A percentile compares a stretch with the other conserved stretches of the same genome.
These are phyloP conservation scores for Asclepias syriaca DNA, from an alignment of 257 asterid species.

Conservation along the genomic window DNA sequence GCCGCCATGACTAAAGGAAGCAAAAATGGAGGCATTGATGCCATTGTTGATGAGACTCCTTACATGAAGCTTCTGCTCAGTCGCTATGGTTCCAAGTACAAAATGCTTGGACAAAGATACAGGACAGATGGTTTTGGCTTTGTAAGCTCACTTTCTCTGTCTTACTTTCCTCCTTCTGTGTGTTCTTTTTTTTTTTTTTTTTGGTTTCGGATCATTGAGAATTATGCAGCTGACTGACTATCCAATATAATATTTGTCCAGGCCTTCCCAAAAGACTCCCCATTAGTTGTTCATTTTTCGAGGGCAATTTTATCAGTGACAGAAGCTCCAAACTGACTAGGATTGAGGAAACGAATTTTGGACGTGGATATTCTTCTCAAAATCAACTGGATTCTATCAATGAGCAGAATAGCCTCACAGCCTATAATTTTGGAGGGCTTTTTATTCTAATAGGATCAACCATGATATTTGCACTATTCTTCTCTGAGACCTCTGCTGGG, in stretches of 20 bases:
- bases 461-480: constrained; percentile 31
- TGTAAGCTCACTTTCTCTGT: constrained; percentile 27
- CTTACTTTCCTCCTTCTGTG: not conserved
- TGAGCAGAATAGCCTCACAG: constrained; percentile 35
- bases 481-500: constrained; percentile 30
- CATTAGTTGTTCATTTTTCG: constrained; percentile 32
- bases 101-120: constrained; percentile 41
- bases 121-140: constrained; percentile 53
- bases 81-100: constrained; percentile 38
- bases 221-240: not conserved
- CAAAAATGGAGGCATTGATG: constrained; percentile 49
- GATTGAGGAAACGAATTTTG: constrained; percentile 36
- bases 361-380: constrained; percentile 41
- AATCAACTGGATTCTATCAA: constrained; percentile 44
- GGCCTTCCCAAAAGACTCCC: constrained; percentile 43
- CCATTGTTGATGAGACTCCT: constrained; percentile 47
- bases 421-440: constrained; percentile 46
- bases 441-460: constrained; percentile 44
- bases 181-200: no score
- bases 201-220: no score
- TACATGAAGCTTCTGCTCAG: constrained; percentile 44
- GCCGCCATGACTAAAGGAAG: constrained; percentile 40
- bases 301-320: constrained; percentile 46
- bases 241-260: constrained; percentile 7
- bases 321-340: constrained; percentile 27